Conservation (phyloP, 2,329 filamentous ascomycete genomes). For the Diaporthe humulicola region DNA sequence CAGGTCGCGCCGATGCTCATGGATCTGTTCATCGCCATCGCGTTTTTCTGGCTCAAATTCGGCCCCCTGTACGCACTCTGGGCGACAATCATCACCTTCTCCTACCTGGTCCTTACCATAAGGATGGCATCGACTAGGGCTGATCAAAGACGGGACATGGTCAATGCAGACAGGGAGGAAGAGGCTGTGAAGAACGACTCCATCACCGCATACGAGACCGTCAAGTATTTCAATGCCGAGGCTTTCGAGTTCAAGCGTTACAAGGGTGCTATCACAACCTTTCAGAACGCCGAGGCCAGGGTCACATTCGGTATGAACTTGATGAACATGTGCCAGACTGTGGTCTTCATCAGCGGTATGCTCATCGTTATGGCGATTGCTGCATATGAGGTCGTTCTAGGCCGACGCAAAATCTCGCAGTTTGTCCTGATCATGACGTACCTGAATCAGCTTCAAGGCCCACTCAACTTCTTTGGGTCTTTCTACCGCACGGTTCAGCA, state of each 20-base stretch:
- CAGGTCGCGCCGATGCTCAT: slow-evolving; percentile 95
- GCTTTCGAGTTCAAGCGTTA: slow-evolving; percentile 83
- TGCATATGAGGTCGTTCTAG: slow-evolving; percentile 81
- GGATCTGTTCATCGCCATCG: slow-evolving; percentile 87
- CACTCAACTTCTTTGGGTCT: slow-evolving; percentile 90
- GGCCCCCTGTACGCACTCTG: slow-evolving; percentile 93
- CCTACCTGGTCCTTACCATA: slow-evolving; percentile 96
- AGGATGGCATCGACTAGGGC: slow-evolving; percentile 95
- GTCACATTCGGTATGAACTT: slow-evolving; percentile 82
- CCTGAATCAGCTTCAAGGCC: slow-evolving; percentile 83
- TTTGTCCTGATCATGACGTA: slow-evolving; percentile 83
- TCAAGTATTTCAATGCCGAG: slow-evolving; percentile 92
- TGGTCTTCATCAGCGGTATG: slow-evolving; percentile 84
- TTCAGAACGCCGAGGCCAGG: slow-evolving; percentile 80
- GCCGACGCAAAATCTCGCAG: slow-evolving; percentile 74
- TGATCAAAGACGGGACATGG: slow-evolving; percentile 92
- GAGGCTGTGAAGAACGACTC: slow-evolving; percentile 99
- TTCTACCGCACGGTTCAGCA: slow-evolving; percentile 98
- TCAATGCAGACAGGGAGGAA: slow-evolving; percentile 93
- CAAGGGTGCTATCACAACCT: slow-evolving; percentile 76
- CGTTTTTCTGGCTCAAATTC: slow-evolving; percentile 82
- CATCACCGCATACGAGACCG: slow-evolving; percentile 97
- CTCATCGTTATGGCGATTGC: slow-evolving; percentile 80
- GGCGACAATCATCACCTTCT: slow-evolving; percentile 91
- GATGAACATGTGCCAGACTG: slow-evolving; percentile 85